phyloP scores from a whole-genome alignment of 225 moss, liverwort and hornwort genomes.

The Ulota crispa region DNA sequence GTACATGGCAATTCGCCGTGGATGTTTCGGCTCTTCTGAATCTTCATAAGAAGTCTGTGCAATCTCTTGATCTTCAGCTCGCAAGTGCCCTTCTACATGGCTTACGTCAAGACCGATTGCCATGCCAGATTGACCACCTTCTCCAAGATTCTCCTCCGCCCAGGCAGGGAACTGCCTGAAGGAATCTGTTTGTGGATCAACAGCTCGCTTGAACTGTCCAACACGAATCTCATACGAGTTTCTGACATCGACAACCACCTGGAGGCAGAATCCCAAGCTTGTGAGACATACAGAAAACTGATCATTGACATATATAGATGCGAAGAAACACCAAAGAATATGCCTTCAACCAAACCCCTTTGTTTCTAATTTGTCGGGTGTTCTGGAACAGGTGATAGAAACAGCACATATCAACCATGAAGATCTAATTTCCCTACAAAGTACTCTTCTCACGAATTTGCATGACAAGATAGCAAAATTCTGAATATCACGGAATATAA shows the following conservation, averaged over 20 bases:
- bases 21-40: constrained; percentile 24
- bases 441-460: neutral
- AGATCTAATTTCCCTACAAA: neutral
- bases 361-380: neutral
- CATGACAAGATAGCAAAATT: neutral
- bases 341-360: neutral
- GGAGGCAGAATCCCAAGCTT: constrained; percentile 22
- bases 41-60: constrained; percentile 12
- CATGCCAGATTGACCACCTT: constrained; percentile 1
- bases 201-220: constrained; percentile 84
- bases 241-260: constrained; percentile 92
- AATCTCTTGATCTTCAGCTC: neutral
- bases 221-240: constrained; percentile 90
- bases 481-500: neutral
- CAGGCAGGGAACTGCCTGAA: constrained; percentile 91
- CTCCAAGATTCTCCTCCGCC: constrained; percentile 58
- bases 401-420: neutral
- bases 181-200: constrained; percentile 81
- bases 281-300: neutral
- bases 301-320: neutral
- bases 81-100: constrained; percentile 14
- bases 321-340: neutral
- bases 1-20: constrained; percentile 86
- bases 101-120: constrained; percentile 3
- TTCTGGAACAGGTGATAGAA: neutral